A percentile compares a stretch with the other conserved stretches of the same genome.
Conservation (phyloP, 2,329 filamentous ascomycete genomes). For the Pestalotiopsis sp. region DNA sequence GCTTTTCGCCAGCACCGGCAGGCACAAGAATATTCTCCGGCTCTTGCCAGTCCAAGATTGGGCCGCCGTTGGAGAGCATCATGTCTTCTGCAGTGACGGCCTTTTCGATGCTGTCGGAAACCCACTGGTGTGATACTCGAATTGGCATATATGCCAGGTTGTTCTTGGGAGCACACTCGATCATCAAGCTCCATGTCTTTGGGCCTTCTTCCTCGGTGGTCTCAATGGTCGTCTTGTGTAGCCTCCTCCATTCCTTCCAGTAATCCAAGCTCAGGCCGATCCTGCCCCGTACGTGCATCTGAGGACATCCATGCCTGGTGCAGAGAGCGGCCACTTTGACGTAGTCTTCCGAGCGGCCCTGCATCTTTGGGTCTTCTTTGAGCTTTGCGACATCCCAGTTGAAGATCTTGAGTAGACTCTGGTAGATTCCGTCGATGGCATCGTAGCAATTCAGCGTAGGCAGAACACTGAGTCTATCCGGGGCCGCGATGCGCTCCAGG, state of each 20-base stretch:
- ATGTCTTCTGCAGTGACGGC: conserved; percentile 45
- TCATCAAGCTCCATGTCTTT: conserved; percentile 66
- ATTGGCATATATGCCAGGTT: conserved; percentile 45
- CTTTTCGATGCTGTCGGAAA: conserved; percentile 69
- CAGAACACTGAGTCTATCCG: conserved; percentile 73
- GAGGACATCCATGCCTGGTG: conserved; percentile 68
- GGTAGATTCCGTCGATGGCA: conserved; percentile 73
- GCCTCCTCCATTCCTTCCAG: conserved; percentile 67
- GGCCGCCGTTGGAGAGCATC: conserved; percentile 36
- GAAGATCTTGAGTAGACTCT: conserved; percentile 70
- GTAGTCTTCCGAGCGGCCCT: conserved; percentile 48
- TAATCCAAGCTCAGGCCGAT: conserved; percentile 77
- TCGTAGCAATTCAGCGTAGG: conserved; percentile 76
- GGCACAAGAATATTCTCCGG: conserved; percentile 66
- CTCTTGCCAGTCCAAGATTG: conserved; percentile 71
- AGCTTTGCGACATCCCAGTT: conserved; percentile 68
- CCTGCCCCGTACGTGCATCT: conserved; percentile 68
- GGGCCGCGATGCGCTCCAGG: conserved; percentile 66
- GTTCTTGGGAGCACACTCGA: conserved; percentile 62
- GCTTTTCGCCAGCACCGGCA: conserved; percentile 45
- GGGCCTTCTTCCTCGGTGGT: conserved; percentile 40
- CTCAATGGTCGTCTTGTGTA: conserved; percentile 39
- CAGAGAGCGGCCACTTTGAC: conserved; percentile 66
- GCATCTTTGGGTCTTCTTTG: conserved; percentile 48
- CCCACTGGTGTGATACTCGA: conserved; percentile 74